A percentile compares a stretch with the other conserved stretches of the same genome.
These are phyloP conservation scores for Populus tremula DNA, from an alignment of 345 rosid species.

Conservation along the genomic window DNA sequence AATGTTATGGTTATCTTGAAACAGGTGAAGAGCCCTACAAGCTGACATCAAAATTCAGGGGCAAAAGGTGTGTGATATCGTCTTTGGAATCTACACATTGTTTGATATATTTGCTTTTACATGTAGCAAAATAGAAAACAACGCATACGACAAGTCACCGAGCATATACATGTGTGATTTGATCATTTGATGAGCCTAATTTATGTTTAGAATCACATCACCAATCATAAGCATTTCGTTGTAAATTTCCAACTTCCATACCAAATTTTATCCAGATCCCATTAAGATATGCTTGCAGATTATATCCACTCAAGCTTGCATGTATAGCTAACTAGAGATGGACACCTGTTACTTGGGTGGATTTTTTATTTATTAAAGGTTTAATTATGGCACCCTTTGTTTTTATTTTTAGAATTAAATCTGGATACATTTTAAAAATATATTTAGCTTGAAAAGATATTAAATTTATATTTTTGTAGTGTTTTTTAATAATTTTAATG, in stretches of 20 bases:
- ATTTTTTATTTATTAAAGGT: not conserved
- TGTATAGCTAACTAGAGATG: not conserved
- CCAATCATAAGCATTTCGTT: not conserved
- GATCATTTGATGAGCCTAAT: not conserved
- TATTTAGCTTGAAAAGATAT: too few species aligned
- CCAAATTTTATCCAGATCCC: not conserved
- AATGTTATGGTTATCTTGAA: not conserved
- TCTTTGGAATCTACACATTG: not conserved
- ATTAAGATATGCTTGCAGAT: not conserved
- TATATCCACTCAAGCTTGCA: not conserved
- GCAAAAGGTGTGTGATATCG: not conserved
- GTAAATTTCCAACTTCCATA: not conserved
- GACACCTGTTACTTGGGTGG: not conserved
- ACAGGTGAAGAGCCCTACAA: not conserved
- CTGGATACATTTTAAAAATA: accelerated
- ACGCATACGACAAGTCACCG: not conserved
- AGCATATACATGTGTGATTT: not conserved
- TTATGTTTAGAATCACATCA: not conserved
- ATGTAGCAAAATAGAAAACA: not conserved
- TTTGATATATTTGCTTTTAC: not conserved
- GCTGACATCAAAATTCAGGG: not conserved
- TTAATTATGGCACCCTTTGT: not conserved
- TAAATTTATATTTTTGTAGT: too few species aligned
- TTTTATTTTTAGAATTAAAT: too few species aligned
- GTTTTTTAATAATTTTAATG: too few species aligned